phyloP scores from a whole-genome alignment of 2,329 filamentous ascomycete species.

The Talaromyces sp. region DNA sequence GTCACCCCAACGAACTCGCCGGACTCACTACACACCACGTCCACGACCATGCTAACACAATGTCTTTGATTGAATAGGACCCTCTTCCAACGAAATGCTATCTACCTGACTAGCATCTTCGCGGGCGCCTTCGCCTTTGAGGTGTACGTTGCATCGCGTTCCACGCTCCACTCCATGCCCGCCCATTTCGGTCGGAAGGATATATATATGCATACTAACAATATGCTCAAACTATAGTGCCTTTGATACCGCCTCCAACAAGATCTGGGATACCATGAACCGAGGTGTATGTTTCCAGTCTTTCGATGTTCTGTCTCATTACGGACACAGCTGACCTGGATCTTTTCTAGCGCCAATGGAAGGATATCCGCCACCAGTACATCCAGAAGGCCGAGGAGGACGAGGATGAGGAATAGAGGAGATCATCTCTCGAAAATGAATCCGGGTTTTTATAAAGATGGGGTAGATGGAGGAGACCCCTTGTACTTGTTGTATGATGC shows the following conservation, averaged over 20 bases:
- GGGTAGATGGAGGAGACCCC: conserved; percentile 21
- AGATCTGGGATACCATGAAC: conserved; percentile 88
- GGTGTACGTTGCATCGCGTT: conserved; percentile 66
- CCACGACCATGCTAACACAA: conserved; percentile 23
- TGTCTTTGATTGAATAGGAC: conserved; percentile 54
- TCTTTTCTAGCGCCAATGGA: conserved; percentile 85
- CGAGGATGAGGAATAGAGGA: conserved; percentile 47
- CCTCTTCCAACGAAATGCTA: conserved; percentile 80
- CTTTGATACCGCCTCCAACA: conserved; percentile 80
- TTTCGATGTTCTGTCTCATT: background rate
- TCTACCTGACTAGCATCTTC: conserved; percentile 87
- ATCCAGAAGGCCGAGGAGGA: conserved; percentile 68
- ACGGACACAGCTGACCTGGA: conserved; percentile 21
- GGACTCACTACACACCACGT: conserved; percentile 15
- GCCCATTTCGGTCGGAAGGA: background rate
- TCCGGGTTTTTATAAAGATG: conserved; percentile 11
- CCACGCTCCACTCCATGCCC: background rate
- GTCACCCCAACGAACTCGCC: conserved; percentile 32
- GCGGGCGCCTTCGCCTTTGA: conserved; percentile 84
- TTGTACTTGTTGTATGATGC: conserved; percentile 15
- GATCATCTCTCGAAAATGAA: background rate
- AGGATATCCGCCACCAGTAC: conserved; percentile 94
- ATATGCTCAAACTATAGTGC: conserved; percentile 54
- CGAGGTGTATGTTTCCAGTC: conserved; percentile 68
- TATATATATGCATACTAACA: conserved; percentile 8